Percentiles rank a stretch among this genome's conserved stretches.
Conservation (phyloP, 2,329 filamentous ascomycete species). For the Aspergillus piperis region DNA sequence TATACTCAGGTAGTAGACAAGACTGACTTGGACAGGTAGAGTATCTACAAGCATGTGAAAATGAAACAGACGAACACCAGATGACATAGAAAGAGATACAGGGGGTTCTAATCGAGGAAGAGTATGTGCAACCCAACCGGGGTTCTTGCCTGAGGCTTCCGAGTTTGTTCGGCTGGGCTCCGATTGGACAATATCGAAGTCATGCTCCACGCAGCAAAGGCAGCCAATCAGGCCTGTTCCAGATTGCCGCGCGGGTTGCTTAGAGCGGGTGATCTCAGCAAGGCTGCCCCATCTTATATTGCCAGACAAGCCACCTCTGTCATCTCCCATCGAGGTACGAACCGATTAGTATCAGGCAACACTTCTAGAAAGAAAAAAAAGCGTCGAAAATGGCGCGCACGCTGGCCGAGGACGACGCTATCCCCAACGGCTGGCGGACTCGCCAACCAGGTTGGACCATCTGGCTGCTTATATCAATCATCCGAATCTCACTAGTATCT, state of each 20-base stretch:
- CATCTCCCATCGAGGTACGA: too few species aligned
- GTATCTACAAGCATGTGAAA: too few species aligned
- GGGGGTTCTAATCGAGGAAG: too few species aligned
- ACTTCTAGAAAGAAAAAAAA: too few species aligned
- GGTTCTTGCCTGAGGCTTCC: too few species aligned
- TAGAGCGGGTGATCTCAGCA: background rate
- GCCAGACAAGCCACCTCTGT: background rate
- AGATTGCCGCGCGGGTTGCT: background rate
- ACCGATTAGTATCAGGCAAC: too few species aligned
- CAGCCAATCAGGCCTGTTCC: background rate
- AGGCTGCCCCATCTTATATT: background rate
- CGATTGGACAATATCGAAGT: background rate
- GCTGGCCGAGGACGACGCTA: background rate
- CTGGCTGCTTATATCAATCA: background rate
- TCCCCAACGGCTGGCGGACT: slow-evolving; percentile 3
- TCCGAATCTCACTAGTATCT: background rate
- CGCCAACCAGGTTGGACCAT: background rate
- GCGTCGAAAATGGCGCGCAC: background rate
- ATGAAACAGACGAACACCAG: too few species aligned
- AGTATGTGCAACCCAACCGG: too few species aligned
- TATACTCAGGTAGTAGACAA: too few species aligned
- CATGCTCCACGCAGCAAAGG: background rate
- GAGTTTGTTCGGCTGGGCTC: background rate
- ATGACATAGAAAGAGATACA: too few species aligned
- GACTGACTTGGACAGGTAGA: too few species aligned